phyloP scores from a whole-genome alignment of 1,139 yeast species.

The Sugiyamaella paludigena region DNA sequence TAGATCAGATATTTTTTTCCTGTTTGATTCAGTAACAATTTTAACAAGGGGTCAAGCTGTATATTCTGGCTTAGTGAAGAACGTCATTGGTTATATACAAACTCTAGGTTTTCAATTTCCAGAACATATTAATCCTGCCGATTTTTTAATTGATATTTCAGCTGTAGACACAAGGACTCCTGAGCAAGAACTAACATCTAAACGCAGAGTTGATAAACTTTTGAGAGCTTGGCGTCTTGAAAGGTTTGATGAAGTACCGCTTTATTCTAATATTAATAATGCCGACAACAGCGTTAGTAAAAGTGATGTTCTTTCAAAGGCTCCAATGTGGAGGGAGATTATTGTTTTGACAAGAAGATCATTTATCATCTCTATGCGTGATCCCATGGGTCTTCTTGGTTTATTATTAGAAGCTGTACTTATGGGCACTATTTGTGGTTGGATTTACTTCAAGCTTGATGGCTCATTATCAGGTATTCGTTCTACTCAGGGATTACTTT shows the following conservation, averaged over 20 bases:
- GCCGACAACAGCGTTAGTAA: not conserved
- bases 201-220: conserved; percentile 46
- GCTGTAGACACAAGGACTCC: conserved; percentile 57
- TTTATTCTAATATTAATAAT: not conserved
- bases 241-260: too few relatives aligned
- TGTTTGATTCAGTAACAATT: conserved; percentile 71
- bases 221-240: conserved; percentile 49
- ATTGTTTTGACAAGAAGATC: conserved; percentile 56
- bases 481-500: conserved; percentile 60
- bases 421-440: conserved; percentile 64
- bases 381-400: conserved; percentile 54
- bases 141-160: conserved; percentile 64
- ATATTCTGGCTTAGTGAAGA: conserved; percentile 53
- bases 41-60: conserved; percentile 63
- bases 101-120: conserved; percentile 48
- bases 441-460: conserved; percentile 71
- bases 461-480: conserved; percentile 65
- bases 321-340: conserved; percentile 51
- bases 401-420: conserved; percentile 54
- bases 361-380: conserved; percentile 55
- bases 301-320: conserved; percentile 24
- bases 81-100: conserved; percentile 54
- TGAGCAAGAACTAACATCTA: conserved; percentile 46
- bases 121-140: conserved; percentile 55
- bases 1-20: conserved; percentile 64